Conservation (phyloP, 1,284 basidiomycete genomes). For the Taiwanofungus camphoratus region DNA sequence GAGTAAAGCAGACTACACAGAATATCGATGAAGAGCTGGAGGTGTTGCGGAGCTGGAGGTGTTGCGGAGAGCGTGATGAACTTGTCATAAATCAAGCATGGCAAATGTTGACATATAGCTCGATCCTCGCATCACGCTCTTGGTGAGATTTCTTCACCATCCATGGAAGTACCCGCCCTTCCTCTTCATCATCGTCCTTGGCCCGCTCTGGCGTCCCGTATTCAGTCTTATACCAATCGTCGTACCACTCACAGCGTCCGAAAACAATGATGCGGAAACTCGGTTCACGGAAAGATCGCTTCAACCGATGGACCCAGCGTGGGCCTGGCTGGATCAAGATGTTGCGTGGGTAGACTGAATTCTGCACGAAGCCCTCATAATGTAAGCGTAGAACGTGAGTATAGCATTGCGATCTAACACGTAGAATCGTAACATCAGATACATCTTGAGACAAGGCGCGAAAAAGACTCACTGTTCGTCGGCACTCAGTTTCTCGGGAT, state of each 20-base stretch:
- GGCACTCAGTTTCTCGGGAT: constrained; percentile 20
- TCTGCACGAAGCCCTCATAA: constrained; percentile 34
- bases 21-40: too few relatives aligned
- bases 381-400: constrained; percentile 38
- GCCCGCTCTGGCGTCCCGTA: neutral
- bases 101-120: too few relatives aligned
- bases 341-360: constrained; percentile 39
- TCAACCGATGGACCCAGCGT: constrained; percentile 25
- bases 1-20: too few relatives aligned
- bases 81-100: too few relatives aligned
- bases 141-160: too few relatives aligned
- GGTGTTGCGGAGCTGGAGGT: too few relatives aligned
- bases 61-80: too few relatives aligned
- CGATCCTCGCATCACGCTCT: too few relatives aligned
- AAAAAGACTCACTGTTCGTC: constrained; percentile 29
- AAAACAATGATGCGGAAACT: constrained; percentile 50
- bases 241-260: constrained; percentile 24
- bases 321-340: constrained; percentile 41
- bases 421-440: neutral
- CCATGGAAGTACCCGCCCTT: too few relatives aligned
- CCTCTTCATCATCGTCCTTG: neutral
- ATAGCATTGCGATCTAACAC: constrained; percentile 30
- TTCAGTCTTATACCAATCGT: neutral
- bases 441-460: neutral
- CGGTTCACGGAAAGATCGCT: constrained; percentile 18